A percentile compares a stretch with the other conserved stretches of the same genome.
phyloP scores from a whole-genome alignment of 768 basidiomycete species.

The Panaeolus papilionaceus region DNA sequence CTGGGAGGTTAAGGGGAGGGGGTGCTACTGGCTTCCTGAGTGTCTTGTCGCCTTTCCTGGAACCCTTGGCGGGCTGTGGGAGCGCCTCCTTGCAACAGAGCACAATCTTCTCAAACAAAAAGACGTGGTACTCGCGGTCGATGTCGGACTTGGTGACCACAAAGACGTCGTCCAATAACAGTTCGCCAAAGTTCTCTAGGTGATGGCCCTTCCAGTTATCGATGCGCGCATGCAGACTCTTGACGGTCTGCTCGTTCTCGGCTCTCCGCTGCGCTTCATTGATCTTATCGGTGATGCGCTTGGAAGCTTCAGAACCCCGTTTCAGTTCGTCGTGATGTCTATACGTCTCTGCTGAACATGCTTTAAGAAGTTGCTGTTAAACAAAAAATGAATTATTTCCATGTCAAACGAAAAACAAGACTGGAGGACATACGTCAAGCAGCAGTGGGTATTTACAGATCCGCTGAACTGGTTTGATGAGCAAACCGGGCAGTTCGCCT shows the following conservation, averaged over 20 bases:
- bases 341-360: slow-evolving; percentile 65
- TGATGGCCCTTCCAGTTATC: slow-evolving; percentile 99
- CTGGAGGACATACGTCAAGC: slow-evolving; percentile 71
- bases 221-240: slow-evolving; percentile 83
- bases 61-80: slow-evolving; percentile 59
- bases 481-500: slow-evolving; percentile 92
- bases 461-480: slow-evolving; percentile 98
- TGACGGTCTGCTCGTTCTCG: slow-evolving; percentile 91
- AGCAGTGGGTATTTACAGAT: slow-evolving; percentile 98
- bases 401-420: slow-evolving; percentile 19
- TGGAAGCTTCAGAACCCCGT: slow-evolving; percentile 83
- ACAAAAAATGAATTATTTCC: slow-evolving; percentile 16
- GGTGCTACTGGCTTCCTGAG: slow-evolving; percentile 79
- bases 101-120: slow-evolving; percentile 98
- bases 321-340: slow-evolving; percentile 82
- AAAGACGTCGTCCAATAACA: slow-evolving; percentile 94
- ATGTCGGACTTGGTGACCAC: slow-evolving; percentile 95
- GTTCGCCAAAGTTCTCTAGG: slow-evolving; percentile 90
- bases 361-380: slow-evolving; percentile 75
- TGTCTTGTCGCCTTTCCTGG: slow-evolving; percentile 80
- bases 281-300: slow-evolving; percentile 93
- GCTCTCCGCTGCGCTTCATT: slow-evolving; percentile 94
- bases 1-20: slow-evolving; percentile 52
- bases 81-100: slow-evolving; percentile 96
- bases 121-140: slow-evolving; percentile 98